These are phyloP conservation scores for Testicularia cyperi DNA, from an alignment of 1,284 basidiomycete species.

Conservation along the genomic window DNA sequence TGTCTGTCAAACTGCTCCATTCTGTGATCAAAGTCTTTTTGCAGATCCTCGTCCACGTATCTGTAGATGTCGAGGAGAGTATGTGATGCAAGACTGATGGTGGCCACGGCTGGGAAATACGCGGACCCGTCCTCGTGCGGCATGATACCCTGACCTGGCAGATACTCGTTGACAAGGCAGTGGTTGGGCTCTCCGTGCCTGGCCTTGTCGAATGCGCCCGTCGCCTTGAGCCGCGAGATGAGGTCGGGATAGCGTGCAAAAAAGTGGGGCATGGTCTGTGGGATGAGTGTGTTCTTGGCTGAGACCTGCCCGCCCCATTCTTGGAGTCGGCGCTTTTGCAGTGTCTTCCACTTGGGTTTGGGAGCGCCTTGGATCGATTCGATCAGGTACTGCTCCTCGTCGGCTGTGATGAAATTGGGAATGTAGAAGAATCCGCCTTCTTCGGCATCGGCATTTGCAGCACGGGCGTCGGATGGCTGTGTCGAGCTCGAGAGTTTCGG, in stretches of 20 bases:
- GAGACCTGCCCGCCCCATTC: slow-evolving; percentile 68
- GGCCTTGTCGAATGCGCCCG: slow-evolving; percentile 68
- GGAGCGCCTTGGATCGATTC: slow-evolving; percentile 73
- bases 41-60: slow-evolving; percentile 63
- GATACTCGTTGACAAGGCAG: slow-evolving; percentile 70
- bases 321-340: slow-evolving; percentile 66
- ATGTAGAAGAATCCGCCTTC: slow-evolving; percentile 62
- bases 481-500: slow-evolving; percentile 15
- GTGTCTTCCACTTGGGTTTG: slow-evolving; percentile 80
- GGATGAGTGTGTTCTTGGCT: slow-evolving; percentile 67
- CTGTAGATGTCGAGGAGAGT: slow-evolving; percentile 81
- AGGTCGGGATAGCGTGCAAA: slow-evolving; percentile 70
- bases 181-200: slow-evolving; percentile 76
- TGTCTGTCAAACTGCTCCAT: slow-evolving; percentile 28
- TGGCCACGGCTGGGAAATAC: slow-evolving; percentile 84
- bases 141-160: slow-evolving; percentile 81
- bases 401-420: slow-evolving; percentile 74
- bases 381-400: slow-evolving; percentile 75
- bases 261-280: slow-evolving; percentile 70
- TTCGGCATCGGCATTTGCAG: not conserved
- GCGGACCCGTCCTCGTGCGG: slow-evolving; percentile 90
- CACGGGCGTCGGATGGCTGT: not conserved
- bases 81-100: slow-evolving; percentile 81
- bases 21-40: slow-evolving; percentile 23
- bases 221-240: slow-evolving; percentile 68